phyloP scores from a whole-genome alignment of 2,329 filamentous ascomycete genomes.

The Hymenoscyphus occultus region DNA sequence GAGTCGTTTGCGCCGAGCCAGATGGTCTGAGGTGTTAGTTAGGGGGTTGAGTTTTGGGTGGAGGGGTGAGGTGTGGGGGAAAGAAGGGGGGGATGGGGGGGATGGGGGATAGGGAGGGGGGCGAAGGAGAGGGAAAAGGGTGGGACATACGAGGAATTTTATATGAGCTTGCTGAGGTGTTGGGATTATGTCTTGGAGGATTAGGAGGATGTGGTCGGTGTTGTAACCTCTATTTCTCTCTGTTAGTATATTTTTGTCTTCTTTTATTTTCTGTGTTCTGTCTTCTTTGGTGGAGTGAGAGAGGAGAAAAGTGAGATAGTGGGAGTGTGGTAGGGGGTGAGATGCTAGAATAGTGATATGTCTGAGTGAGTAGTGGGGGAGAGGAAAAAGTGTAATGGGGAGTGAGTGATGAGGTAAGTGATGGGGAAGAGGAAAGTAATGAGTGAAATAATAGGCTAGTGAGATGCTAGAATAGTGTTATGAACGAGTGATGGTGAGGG shows the following conservation, averaged over 20 bases:
- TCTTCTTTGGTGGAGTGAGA: too few relatives aligned
- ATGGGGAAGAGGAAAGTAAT: too few relatives aligned
- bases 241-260: not conserved
- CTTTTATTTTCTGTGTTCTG: too few relatives aligned
- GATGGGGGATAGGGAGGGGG: not conserved
- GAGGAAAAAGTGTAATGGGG: too few relatives aligned
- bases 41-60: not conserved
- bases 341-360: too few relatives aligned
- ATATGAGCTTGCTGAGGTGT: slow-evolving; percentile 57
- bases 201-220: slow-evolving; percentile 66
- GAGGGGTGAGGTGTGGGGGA: not conserved
- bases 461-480: too few relatives aligned
- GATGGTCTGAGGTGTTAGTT: slow-evolving; percentile 40
- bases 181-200: slow-evolving; percentile 68
- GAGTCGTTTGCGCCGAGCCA: slow-evolving; percentile 88
- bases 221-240: slow-evolving; percentile 63
- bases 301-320: too few relatives aligned
- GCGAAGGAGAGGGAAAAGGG: not conserved
- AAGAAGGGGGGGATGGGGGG: not conserved
- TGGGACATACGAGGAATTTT: slow-evolving; percentile 58
- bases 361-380: too few relatives aligned
- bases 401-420: too few relatives aligned
- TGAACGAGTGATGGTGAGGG: too few relatives aligned
- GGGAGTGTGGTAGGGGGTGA: too few relatives aligned
- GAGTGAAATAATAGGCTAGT: too few relatives aligned